Base-by-base conservation (phyloP, 768 basidiomycete species). In the Russula vinacea region DNA sequence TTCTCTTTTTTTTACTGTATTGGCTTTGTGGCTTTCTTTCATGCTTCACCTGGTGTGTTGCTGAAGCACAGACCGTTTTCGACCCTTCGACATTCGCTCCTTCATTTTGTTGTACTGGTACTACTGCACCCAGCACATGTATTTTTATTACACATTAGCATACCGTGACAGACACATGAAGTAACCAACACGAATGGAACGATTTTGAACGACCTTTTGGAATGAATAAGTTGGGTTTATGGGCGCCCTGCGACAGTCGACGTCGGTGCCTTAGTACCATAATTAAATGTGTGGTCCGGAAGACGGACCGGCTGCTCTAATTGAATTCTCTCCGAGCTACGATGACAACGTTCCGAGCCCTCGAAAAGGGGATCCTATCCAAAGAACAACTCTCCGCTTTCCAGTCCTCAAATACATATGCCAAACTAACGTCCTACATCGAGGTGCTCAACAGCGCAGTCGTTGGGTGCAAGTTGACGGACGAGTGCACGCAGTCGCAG, bases 381-480 rank as follows among this genome's bases (percentile, higher is more conserved):
- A 83, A 81, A 35, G 83, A 81, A 5, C 94, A 98, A 69, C 83
- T 98, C 0, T 80, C 82, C 24, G 85, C 84, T n/a, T 99, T 97
- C 72, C 87, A 93, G 70, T 70, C 77, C 9, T 94, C 92, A 0
- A 73, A 80, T 53, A 88, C 94, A 0, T 85, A 94, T 71, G 73
- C 78, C 26, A 78, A 83, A 10, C 78, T 98, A 62, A 73, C 92
- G 7, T 72, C 77, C 0, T 94, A 92, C 70, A 82, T 98, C 58
- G 82, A 88, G 60, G 76, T 79, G 0, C 79, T 98, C 37, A 98
- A 97, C 71, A 81, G 84, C 19, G 78, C 86, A 0, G 85, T 94
- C 19, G 76, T 89, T 16, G 89, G 87, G 19, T 82, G 84, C 53
- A 97, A 90, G 75, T 80, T 97, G 56, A 83, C 81, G 0, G 89